Conservation (phyloP, 1,284 basidiomycete genomes). For the Lentinula novae-zelandiae region DNA sequence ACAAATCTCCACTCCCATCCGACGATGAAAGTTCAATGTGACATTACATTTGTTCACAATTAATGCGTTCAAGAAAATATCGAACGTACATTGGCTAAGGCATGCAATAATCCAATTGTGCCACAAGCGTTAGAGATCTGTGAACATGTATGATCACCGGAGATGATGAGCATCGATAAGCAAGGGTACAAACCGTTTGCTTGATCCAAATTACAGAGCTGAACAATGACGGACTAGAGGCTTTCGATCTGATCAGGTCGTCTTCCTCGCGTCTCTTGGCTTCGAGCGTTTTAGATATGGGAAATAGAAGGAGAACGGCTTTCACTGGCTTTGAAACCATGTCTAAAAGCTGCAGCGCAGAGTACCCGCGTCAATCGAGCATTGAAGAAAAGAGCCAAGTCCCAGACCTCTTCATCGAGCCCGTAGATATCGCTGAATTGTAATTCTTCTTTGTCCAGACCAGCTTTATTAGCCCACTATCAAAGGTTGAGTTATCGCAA, state of each 20-base stretch:
- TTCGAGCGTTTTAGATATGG: conserved; percentile 12
- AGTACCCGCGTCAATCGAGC: neutral
- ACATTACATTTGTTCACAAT: too few species aligned
- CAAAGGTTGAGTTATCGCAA: neutral
- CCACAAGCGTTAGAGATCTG: conserved; percentile 88
- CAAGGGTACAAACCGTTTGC: conserved; percentile 10
- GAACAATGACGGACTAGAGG: neutral
- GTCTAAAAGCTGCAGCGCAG: conserved; percentile 4
- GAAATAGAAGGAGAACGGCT: conserved; percentile 14
- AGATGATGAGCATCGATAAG: neutral
- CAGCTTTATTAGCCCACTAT: conserved; percentile 77
- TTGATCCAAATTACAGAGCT: conserved; percentile 13
- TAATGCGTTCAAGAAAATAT: neutral
- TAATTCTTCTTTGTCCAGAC: conserved; percentile 54
- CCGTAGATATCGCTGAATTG: conserved; percentile 82
- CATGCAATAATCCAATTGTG: conserved; percentile 84
- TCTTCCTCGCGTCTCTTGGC: conserved; percentile 12
- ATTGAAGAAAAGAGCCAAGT: neutral
- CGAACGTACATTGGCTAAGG: conserved; percentile 63
- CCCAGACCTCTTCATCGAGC: conserved; percentile 65
- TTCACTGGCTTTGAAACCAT: conserved; percentile 14
- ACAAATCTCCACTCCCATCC: neutral
- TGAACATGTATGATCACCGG: neutral
- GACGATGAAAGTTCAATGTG: too few species aligned
- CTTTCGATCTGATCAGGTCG: conserved; percentile 7